These are phyloP conservation scores for Coix lacrymajobi DNA, from an alignment of 176 grass and related monocot genomes.

Conservation along the genomic window DNA sequence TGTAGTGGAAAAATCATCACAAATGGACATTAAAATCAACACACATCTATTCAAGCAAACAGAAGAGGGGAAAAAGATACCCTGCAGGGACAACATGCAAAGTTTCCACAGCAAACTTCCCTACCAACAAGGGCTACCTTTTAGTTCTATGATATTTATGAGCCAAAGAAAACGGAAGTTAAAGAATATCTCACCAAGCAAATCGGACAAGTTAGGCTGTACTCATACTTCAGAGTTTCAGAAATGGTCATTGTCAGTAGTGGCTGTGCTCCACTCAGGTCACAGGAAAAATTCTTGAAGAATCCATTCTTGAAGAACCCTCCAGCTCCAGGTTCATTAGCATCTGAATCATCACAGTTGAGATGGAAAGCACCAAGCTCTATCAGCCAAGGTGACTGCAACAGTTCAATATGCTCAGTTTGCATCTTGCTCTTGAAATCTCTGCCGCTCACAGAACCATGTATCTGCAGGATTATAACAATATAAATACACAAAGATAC, in stretches of 20 bases:
- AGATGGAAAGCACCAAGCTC: conserved; percentile 72
- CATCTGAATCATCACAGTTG: conserved; percentile 40
- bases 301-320: conserved; percentile 44
- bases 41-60: not conserved
- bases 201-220: conserved; percentile 53
- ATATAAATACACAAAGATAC: not conserved
- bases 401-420: conserved; percentile 52
- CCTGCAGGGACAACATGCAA: not conserved
- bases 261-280: conserved; percentile 43
- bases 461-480: conserved; percentile 37
- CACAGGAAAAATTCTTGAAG: conserved; percentile 62
- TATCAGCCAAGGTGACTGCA: conserved; percentile 81
- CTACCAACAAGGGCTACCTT: not conserved
- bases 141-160: not conserved
- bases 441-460: conserved; percentile 68
- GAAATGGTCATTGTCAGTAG: conserved; percentile 57
- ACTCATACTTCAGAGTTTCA: conserved; percentile 55
- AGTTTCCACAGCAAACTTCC: not conserved
- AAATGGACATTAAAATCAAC: not conserved
- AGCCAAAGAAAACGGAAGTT: not conserved
- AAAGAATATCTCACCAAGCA: conserved; percentile 63
- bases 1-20: not conserved
- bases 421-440: conserved; percentile 70
- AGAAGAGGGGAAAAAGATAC: not conserved
- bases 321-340: conserved; percentile 21